Percentiles rank a stretch among this genome's conserved stretches.
Conservation (phyloP, 352 stramenopile genomes). For the Elongisporangium undulatum region DNA sequence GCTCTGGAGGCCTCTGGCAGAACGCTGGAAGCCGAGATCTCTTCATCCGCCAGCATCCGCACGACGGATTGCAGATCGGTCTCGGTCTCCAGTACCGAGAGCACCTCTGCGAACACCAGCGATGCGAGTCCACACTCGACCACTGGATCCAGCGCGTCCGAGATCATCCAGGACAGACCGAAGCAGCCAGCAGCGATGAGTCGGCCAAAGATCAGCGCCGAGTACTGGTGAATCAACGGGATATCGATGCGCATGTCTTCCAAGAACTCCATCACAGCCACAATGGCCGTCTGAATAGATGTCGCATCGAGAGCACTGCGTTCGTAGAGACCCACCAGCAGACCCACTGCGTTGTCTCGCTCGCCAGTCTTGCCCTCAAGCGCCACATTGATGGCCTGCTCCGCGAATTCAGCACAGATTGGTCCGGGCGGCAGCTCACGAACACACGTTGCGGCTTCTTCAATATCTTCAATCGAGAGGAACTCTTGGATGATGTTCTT, state of each 20-base stretch:
- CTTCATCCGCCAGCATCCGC: slow-evolving; percentile 78
- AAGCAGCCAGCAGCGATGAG: slow-evolving; percentile 80
- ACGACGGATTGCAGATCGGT: slow-evolving; percentile 58
- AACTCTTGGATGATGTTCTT: slow-evolving; percentile 88
- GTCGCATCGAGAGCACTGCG: slow-evolving; percentile 54
- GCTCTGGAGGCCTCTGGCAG: slow-evolving; percentile 31
- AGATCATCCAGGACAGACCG: slow-evolving; percentile 78
- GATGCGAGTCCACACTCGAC: slow-evolving; percentile 63
- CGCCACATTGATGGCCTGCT: slow-evolving; percentile 63
- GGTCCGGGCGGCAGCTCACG: slow-evolving; percentile 52
- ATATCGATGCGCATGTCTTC: slow-evolving; percentile 87
- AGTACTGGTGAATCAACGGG: slow-evolving; percentile 78
- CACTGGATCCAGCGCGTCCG: slow-evolving; percentile 39
- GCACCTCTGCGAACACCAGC: slow-evolving; percentile 64
- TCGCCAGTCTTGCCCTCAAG: slow-evolving; percentile 74
- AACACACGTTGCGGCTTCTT: slow-evolving; percentile 71
- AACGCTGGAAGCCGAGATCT: slow-evolving; percentile 51
- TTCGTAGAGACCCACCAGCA: slow-evolving; percentile 78
- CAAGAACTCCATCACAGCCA: slow-evolving; percentile 76
- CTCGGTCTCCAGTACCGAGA: slow-evolving; percentile 71
- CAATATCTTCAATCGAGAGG: slow-evolving; percentile 68
- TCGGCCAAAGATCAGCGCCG: slow-evolving; percentile 60
- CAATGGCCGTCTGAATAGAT: slow-evolving; percentile 63
- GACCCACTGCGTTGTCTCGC: slow-evolving; percentile 59
- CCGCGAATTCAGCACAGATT: slow-evolving; percentile 57